Conservation (phyloP, 192 early-diverging fungal genomes). For the Geranomyces variabilis region DNA sequence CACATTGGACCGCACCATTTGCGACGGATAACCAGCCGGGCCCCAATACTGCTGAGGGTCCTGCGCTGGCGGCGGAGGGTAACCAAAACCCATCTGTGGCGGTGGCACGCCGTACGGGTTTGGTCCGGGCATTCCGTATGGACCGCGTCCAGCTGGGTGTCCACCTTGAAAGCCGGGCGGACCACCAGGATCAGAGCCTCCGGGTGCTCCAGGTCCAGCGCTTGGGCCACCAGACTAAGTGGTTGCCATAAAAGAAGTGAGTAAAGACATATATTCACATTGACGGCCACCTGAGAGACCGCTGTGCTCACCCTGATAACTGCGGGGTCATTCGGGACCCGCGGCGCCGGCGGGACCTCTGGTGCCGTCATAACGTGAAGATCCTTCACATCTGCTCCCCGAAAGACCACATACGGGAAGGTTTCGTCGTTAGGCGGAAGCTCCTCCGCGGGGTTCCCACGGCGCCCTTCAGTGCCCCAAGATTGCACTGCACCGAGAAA, state of each 20-base stretch:
- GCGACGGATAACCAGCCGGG: not conserved
- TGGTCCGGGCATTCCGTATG: constrained; percentile 3
- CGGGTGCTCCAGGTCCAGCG: not conserved
- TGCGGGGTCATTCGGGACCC: constrained; percentile 82
- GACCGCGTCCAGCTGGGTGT: not conserved
- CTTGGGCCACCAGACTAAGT: not conserved
- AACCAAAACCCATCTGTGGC: constrained; percentile 9
- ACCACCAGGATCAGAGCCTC: constrained; percentile 13
- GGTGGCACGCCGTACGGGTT: constrained; percentile 21
- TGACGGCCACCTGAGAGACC: too few relatives aligned
- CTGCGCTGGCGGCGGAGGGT: constrained; percentile 28
- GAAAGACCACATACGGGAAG: constrained; percentile 92
- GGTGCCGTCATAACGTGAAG: constrained; percentile 63
- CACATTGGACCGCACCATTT: not conserved
- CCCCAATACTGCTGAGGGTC: constrained; percentile 38
- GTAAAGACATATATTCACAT: too few relatives aligned
- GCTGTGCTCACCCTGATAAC: constrained; percentile 51
- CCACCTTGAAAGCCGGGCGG: not conserved
- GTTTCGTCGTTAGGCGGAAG: constrained; percentile 83
- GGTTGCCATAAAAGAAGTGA: too few relatives aligned
- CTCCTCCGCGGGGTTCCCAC: constrained; percentile 74
- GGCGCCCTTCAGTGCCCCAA: constrained; percentile 95
- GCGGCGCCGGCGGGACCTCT: constrained; percentile 48
- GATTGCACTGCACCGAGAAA: constrained; percentile 68
- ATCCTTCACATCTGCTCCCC: constrained; percentile 91